Evolutionary conservation across 2,329 filamentous ascomycete genomes (phyloP), one percentile per base, ranked within the genome.

Genomic region (Cercospora beticola): DNA sequence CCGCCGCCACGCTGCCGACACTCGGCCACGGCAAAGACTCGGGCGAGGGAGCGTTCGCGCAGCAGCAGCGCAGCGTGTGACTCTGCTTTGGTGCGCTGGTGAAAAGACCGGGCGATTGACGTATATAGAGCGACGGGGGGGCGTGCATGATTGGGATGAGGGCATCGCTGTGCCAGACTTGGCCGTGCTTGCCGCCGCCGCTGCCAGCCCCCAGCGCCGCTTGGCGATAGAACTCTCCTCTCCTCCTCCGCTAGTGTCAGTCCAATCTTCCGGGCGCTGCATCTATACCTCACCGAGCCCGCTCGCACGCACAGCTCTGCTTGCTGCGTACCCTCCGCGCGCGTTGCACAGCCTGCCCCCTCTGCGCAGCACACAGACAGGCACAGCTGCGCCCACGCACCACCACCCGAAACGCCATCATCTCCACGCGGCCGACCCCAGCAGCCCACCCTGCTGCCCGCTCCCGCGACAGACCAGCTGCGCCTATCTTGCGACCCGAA

Each of bases 311-410:
- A 28, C 23, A 62, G 33, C 62, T 49, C 57, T 62, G 36, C 36
- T 64, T 63, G 62, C 68, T 68, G 36, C 65, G 63, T 52, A 52
- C 46, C 3, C 36, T 40, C 36, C 36, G 36, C 36, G 21, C 46
- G 46, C 46, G 46, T 64, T 43, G 58, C 63, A 62, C 65, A 60
- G 58, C 57, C 30, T 23, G 23, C 63, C 68, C 65, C 62, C 68
- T 65, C 65, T 46, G 36, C 36, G 36, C 36, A n/a, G 21, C 46
- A 52, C 46, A 52, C 21, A 23, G 18, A 23, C 46, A 52, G 18
- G 18, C 33, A 23, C 40, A 36, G 59, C 59, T 62, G 33, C 59
- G 59, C 31, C 59, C 31, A 62, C 59, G 59, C 30, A 62, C 30
- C 59, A 62, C 59, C 31, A 46, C 59, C 30, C 59, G 40, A 62